Percentiles rank a stretch among this genome's conserved stretches.
phyloP scores from a whole-genome alignment of 176 grass and related monocot genomes.

The Alopecurus myosuroides region DNA sequence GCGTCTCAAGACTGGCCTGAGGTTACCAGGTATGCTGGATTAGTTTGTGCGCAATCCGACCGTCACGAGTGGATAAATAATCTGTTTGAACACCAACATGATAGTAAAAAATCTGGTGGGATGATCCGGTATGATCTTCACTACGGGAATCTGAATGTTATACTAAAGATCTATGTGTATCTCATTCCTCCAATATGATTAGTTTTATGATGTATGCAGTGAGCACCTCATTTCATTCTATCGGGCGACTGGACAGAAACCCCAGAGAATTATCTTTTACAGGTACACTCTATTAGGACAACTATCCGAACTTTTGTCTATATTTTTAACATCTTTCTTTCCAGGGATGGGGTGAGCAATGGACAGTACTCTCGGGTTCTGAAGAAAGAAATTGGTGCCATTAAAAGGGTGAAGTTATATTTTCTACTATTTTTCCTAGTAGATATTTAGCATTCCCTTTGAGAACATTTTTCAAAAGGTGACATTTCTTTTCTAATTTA shows the following conservation, averaged over 20 bases:
- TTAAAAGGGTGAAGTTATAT: slow-evolving; percentile 38
- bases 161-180: not conserved
- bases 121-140: slow-evolving; percentile 46
- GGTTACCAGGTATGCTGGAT: slow-evolving; percentile 54
- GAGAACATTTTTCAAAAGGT: not conserved
- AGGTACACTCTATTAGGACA: slow-evolving; percentile 27
- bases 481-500: not conserved
- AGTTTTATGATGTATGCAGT: slow-evolving; percentile 32
- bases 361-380: slow-evolving; percentile 66
- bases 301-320: not conserved
- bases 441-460: not conserved
- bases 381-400: slow-evolving; percentile 48
- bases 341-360: slow-evolving; percentile 61
- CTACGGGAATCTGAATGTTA: not conserved
- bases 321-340: not conserved
- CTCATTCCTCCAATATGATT: too few relatives aligned
- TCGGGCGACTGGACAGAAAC: slow-evolving; percentile 49
- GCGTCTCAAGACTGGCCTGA: slow-evolving; percentile 75
- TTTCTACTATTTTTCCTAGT: not conserved
- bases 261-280: slow-evolving; percentile 62
- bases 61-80: slow-evolving; percentile 52
- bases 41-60: slow-evolving; percentile 39
- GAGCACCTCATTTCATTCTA: slow-evolving; percentile 61
- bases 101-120: slow-evolving; percentile 37
- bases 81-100: slow-evolving; percentile 45